Conservation (phyloP, 352 stramenopile genomes). For the Sclerospora graminicola region DNA sequence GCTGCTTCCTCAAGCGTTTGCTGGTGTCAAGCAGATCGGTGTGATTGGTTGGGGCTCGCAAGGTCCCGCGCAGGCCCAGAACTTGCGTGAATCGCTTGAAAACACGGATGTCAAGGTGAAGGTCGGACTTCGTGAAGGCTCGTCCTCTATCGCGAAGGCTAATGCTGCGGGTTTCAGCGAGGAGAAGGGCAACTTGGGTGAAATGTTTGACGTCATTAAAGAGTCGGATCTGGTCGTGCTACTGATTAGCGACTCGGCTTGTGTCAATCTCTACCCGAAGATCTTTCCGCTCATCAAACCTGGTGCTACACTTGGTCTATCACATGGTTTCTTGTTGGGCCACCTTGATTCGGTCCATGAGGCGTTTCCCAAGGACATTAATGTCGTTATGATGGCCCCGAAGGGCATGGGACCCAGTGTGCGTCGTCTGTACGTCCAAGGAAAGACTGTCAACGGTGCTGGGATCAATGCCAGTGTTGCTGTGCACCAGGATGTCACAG, state of each 20-base stretch:
- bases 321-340: constrained; percentile 94
- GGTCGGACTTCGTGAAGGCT: constrained; percentile 81
- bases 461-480: constrained; percentile 96
- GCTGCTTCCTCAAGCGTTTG: constrained; percentile 92
- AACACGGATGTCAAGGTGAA: constrained; percentile 65
- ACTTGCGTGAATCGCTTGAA: constrained; percentile 94
- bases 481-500: constrained; percentile 92
- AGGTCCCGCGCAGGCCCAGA: constrained; percentile 94
- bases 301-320: constrained; percentile 93
- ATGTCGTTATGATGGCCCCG: constrained; percentile 97
- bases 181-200: constrained; percentile 89
- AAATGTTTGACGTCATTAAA: constrained; percentile 95
- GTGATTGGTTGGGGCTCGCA: constrained; percentile 98
- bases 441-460: constrained; percentile 95
- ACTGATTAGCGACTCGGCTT: constrained; percentile 94
- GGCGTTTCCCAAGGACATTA: constrained; percentile 92
- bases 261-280: constrained; percentile 93
- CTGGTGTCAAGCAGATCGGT: constrained; percentile 94
- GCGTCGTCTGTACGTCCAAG: constrained; percentile 96
- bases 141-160: constrained; percentile 71
- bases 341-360: constrained; percentile 94
- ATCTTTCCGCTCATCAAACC: constrained; percentile 94
- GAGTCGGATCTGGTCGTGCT: constrained; percentile 96
- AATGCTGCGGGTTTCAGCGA: constrained; percentile 89
- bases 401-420: constrained; percentile 97